Base-by-base conservation (phyloP, 257 asterid species). In the Solanum dulcamara region DNA sequence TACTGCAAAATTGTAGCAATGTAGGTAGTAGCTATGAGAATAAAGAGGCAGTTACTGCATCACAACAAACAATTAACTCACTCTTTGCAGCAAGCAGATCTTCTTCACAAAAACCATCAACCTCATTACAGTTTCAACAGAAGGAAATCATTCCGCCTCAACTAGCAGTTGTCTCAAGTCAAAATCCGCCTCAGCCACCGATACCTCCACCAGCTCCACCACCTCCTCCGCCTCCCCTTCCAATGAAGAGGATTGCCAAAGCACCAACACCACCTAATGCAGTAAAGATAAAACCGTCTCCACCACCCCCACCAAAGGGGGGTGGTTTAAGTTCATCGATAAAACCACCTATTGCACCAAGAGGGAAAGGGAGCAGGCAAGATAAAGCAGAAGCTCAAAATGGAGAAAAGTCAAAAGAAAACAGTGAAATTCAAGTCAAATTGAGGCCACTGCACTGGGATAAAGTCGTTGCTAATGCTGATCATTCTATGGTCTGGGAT, bases 361-460 rank as follows among this genome's bases (percentile, higher is more conserved):
- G 87, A 85, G 74, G 84, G 64, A 81, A 42, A 33, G 85, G 66
- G 66, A 86, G 84, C 62, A 86, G 87, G 48, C 48, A 28, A 14
- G 77, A 84, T 46, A 88, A 77, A 80, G 48, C 6, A 44, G 87
- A 89, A 64, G 85, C 80, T 71, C 44, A 83, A 62, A 83, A 72
- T 22, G 71, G 46, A 42, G 90, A 87, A 32, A 87, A 33, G 42
- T 13, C 64, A 26, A 84, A 44, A 4, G 90, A 81, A 68, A 85
- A 90, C 55, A 87, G 86, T 15, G 90, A 80, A 74, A 88, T 11
- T n/a, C 89, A 83, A 70, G 84, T 72, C 82, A 96, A 92, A 75
- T 88, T 96, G 72, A 96, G 91, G 91, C 97, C 98, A 12, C 64
- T 96, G 59, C 97, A 96, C 84, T 96, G 99, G 98, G 98, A 96